These are phyloP conservation scores for Yamadazyma triangularis DNA, from an alignment of 1,139 yeast species.

Conservation along the genomic window DNA sequence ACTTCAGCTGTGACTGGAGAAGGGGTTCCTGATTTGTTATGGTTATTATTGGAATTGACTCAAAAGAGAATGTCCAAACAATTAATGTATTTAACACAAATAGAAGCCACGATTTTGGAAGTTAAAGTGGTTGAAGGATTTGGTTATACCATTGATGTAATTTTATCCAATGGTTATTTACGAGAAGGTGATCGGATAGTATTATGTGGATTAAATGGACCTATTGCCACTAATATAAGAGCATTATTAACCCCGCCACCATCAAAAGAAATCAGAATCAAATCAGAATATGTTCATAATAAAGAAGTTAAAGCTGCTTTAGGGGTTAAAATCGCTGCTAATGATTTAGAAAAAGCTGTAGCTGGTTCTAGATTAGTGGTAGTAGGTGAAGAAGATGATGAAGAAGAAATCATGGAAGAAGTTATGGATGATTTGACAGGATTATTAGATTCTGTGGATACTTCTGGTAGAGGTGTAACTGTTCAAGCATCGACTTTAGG, in stretches of 20 bases:
- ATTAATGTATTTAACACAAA: slow-evolving; percentile 89
- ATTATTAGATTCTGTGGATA: slow-evolving; percentile 88
- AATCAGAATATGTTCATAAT: slow-evolving; percentile 90
- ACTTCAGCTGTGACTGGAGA: slow-evolving; percentile 99
- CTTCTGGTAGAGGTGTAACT: slow-evolving; percentile 92
- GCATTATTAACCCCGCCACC: slow-evolving; percentile 98
- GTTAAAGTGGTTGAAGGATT: slow-evolving; percentile 98
- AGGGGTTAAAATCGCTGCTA: slow-evolving; percentile 98
- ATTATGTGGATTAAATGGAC: slow-evolving; percentile 97
- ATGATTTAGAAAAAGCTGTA: slow-evolving; percentile 96
- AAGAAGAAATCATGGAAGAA: slow-evolving; percentile 95
- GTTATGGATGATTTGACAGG: slow-evolving; percentile 99
- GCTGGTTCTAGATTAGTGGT: slow-evolving; percentile 96
- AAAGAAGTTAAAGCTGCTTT: slow-evolving; percentile 98
- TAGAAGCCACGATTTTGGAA: slow-evolving; percentile 95
- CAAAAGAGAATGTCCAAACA: slow-evolving; percentile 99
- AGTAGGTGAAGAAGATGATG: slow-evolving; percentile 96
- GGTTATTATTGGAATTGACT: slow-evolving; percentile 91
- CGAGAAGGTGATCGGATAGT: slow-evolving; percentile 95
- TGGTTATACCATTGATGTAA: slow-evolving; percentile 98
- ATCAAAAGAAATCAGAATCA: slow-evolving; percentile 89
- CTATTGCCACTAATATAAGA: slow-evolving; percentile 95
- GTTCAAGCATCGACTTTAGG: slow-evolving; percentile 99
- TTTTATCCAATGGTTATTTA: slow-evolving; percentile 89
- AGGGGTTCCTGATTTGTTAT: slow-evolving; percentile 98